Percentiles rank a stretch among this genome's conserved stretches.
Conservation (phyloP, 371 early-diverging fungal species). For the Mortierella sp. region DNA sequence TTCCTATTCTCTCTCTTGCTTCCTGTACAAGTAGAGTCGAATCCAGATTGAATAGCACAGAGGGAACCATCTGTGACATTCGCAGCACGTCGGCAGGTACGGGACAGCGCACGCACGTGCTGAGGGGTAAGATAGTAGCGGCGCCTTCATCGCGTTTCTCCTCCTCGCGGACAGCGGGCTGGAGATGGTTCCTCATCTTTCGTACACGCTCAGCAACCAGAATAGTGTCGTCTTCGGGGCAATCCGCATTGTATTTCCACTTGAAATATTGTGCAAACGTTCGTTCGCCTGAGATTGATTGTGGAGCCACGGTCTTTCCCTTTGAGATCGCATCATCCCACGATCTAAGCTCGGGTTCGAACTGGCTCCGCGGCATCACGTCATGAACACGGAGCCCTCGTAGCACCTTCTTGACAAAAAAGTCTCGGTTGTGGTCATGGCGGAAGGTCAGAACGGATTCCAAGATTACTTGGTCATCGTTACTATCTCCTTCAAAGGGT, state of each 20-base stretch:
- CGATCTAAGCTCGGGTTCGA: slow-evolving; percentile 52
- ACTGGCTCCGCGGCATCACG: slow-evolving; percentile 13
- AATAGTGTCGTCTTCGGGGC: slow-evolving; percentile 17
- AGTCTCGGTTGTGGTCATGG: slow-evolving; percentile 68
- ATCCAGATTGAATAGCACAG: slow-evolving; percentile 78
- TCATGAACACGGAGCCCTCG: slow-evolving; percentile 5
- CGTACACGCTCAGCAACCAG: slow-evolving; percentile 24
- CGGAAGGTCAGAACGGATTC: slow-evolving; percentile 68
- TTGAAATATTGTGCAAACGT: slow-evolving; percentile 40
- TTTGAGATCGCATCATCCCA: slow-evolving; percentile 63
- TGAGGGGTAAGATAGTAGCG: slow-evolving; percentile 61
- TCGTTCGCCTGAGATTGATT: slow-evolving; percentile 48
- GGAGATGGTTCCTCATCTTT: slow-evolving; percentile 66
- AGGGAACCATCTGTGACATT: slow-evolving; percentile 70
- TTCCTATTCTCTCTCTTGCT: slow-evolving; percentile 60
- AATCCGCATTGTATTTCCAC: slow-evolving; percentile 13
- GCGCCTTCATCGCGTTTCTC: slow-evolving; percentile 29
- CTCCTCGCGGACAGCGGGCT: slow-evolving; percentile 50
- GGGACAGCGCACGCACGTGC: slow-evolving; percentile 38
- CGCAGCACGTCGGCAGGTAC: slow-evolving; percentile 68
- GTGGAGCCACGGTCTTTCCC: slow-evolving; percentile 18
- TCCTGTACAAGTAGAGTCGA: slow-evolving; percentile 71
- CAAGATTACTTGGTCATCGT: slow-evolving; percentile 25
- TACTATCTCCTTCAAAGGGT: slow-evolving; percentile 15
- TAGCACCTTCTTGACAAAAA: slow-evolving; percentile 63